Base-by-base conservation (phyloP, 768 basidiomycete genomes). In the Chalciporus piperatus region DNA sequence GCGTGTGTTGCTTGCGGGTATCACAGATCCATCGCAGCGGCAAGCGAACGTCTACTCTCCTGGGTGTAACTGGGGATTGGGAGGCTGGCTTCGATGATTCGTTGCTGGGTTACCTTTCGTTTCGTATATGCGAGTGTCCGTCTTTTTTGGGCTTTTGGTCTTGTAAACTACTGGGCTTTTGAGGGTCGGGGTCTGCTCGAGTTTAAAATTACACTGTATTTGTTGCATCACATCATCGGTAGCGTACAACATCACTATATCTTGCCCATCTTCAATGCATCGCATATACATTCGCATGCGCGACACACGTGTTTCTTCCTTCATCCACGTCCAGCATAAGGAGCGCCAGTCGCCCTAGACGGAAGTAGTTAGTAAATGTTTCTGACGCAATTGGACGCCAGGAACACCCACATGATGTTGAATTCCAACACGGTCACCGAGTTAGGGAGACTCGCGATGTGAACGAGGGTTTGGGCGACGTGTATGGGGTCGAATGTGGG, bases 401-500 rank as follows among this genome's bases (percentile, higher is more conserved):
- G 9, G 8, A 25, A 48, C 4, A 75, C 83, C 50, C 58, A 90
- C 90, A 90, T 86, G 59, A 92, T 84, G 43, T 79, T 85, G 58
- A 89, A 72, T 19, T 84, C 78, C 35, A 89, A 76, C 48, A 92
- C 77, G 16, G 85, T 83, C 5, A 88, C 85, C 45, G 82, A 79
- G 13, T 76, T 74, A 0, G 89, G 89, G 37, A 93, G 72, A 40
- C 72, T 72, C 3, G 87, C 86, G 45, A 92, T 78, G 61, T 89
- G 82, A 8, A 87, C 84, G 33, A 93, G 68, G 1, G 85, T 78
- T 48, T 81, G 73, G 0, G 82, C 89, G 38, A 93, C 89, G 60
- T 92, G 81, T 51, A 79, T 62, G 8, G 82, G 84, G 53, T 89
- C 84, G 61, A 92, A 87, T 13, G 78, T 79, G 0, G 83, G 77